Conservation (phyloP, 2,329 filamentous ascomycete species). For the Alternaria incomplexa region DNA sequence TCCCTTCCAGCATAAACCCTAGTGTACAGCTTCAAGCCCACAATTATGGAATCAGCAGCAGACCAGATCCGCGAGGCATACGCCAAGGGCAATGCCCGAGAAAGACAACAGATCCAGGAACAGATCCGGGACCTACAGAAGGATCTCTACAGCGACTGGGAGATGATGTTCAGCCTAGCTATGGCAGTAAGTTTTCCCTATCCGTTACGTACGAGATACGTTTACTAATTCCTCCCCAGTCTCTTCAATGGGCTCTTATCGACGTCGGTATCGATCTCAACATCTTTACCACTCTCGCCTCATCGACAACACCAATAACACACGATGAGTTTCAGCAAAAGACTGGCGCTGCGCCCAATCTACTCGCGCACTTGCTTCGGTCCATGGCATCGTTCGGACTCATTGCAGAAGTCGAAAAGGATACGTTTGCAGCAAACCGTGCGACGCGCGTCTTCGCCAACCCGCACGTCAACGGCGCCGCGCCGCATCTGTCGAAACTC, state of each 20-base stretch:
- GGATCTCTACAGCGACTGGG: conserved; percentile 34
- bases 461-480: conserved; percentile 31
- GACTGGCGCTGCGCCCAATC: conserved; percentile 30
- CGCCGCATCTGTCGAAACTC: conserved; percentile 31
- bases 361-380: conserved; percentile 43
- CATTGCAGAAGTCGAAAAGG: conserved; percentile 34
- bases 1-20: not conserved
- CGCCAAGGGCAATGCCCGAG: conserved; percentile 20
- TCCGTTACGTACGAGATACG: not conserved
- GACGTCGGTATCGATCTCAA: not conserved
- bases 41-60: conserved; percentile 29
- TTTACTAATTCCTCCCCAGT: not conserved
- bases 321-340: conserved; percentile 25
- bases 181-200: not conserved
- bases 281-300: not conserved
- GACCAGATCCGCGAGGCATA: conserved; percentile 28
- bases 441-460: conserved; percentile 37
- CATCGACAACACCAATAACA: conserved; percentile 10
- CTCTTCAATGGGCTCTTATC: not conserved
- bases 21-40: not conserved
- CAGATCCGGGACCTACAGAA: conserved; percentile 34
- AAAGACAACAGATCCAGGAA: conserved; percentile 28
- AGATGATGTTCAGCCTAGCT: conserved; percentile 21
- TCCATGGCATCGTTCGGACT: conserved; percentile 41
- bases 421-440: conserved; percentile 38